These are phyloP conservation scores for Setaria italica DNA, from an alignment of 202 grass and related monocot genomes.

Conservation along the genomic window DNA sequence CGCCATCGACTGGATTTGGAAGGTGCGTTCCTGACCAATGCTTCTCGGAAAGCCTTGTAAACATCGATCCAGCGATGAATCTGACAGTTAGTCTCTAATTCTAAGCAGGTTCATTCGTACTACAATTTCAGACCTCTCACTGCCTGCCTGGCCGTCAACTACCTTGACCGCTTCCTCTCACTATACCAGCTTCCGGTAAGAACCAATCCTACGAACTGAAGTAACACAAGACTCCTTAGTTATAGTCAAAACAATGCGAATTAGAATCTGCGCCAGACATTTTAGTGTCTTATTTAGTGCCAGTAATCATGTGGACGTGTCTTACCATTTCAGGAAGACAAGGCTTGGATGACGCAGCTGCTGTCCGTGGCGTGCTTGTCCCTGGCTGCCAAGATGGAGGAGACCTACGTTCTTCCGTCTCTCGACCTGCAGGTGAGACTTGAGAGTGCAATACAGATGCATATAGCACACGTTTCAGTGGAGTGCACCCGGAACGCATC, in stretches of 20 bases:
- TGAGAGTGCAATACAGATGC: background rate
- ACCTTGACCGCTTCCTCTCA: conserved; percentile 93
- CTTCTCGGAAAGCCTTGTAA: background rate
- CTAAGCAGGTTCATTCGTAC: conserved; percentile 71
- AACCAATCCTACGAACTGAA: background rate
- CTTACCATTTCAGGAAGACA: conserved; percentile 64
- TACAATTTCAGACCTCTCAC: conserved; percentile 80
- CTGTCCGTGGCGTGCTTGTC: conserved; percentile 86
- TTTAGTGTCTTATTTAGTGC: background rate
- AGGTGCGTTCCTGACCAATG: conserved; percentile 52
- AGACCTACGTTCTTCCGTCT: conserved; percentile 63
- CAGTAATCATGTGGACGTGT: background rate
- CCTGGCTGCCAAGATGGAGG: conserved; percentile 95
- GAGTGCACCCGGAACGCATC: background rate
- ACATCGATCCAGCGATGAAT: conserved; percentile 19
- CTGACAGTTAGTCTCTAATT: background rate
- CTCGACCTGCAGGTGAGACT: conserved; percentile 85
- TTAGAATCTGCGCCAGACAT: background rate
- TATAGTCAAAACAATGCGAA: no score
- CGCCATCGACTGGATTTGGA: conserved; percentile 89
- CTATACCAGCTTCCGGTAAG: conserved; percentile 85
- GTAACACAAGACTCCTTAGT: background rate
- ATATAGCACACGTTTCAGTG: background rate
- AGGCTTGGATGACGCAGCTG: conserved; percentile 80
- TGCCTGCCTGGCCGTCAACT: conserved; percentile 77